Evolutionary conservation across 176 grass and related monocot species (phyloP), one percentile per base, ranked within the genome.

Genomic region (Alopecurus myosuroides): DNA sequence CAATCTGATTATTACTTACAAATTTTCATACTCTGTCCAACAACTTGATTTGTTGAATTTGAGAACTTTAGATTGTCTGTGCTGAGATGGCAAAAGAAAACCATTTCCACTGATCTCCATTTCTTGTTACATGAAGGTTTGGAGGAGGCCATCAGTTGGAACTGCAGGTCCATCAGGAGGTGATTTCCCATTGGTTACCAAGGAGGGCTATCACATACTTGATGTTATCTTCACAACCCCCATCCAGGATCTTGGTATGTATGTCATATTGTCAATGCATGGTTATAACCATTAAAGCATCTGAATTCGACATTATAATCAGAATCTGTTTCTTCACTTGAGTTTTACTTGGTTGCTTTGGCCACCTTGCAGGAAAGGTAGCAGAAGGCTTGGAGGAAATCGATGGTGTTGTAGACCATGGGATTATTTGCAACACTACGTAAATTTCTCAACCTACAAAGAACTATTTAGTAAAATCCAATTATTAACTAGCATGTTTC

Each of bases 211-310:
- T 85, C 85, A 88, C 31, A 58, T 98, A 37, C 93, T 98, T 58
- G 93, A 98, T 88, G 87, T 98, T 36, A 92, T 98, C 78, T 95
- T 98, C 72, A 98, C 95, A 15, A 95, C 93, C 60, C 91, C 85
- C 9, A 95, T 98, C 46, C 23, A 49, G 12, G 89, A 98, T 84
- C 81, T 98, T 76, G 93, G 91, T 98, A 93, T 17, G 44, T n/a
- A 10, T 33, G 18, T 26, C 33, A 18, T n/a, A n/a, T n/a, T n/a
- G n/a, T n/a, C n/a, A n/a, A n/a, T n/a, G n/a, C n/a, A n/a, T n/a
- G n/a, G n/a, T n/a, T n/a, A n/a, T n/a, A n/a, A n/a, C n/a, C n/a
- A n/a, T n/a, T n/a, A n/a, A n/a, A n/a, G n/a, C 9, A 86, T 57
- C 55, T 30, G 40, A 67, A 82, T 44, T 37, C 0, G 19, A 18